Conservation (phyloP, 805 yeast species). For the Wickerhamiella azymoides region DNA sequence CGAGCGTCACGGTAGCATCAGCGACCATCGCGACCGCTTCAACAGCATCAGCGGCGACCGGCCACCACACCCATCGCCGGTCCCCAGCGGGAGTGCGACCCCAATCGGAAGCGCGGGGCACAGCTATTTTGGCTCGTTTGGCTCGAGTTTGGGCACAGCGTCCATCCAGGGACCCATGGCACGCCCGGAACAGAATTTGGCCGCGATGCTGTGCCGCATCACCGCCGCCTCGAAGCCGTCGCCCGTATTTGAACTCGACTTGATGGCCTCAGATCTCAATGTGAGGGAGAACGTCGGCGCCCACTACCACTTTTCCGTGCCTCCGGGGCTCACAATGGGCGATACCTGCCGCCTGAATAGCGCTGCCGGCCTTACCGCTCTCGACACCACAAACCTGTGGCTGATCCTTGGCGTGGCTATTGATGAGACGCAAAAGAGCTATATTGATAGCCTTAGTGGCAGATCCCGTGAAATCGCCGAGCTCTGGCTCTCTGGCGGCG, state of each 20-base stretch:
- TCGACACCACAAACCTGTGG: slow-evolving; percentile 14
- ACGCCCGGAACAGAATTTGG: neutral
- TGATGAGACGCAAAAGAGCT: slow-evolving; percentile 10
- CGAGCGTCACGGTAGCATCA: too few species aligned
- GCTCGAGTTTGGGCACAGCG: neutral
- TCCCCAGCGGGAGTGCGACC: too few species aligned
- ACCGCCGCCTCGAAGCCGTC: neutral
- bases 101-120: too few species aligned
- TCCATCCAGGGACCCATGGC: neutral
- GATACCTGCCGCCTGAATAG: slow-evolving; percentile 50
- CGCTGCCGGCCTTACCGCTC: slow-evolving; percentile 26
- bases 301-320: slow-evolving; percentile 20
- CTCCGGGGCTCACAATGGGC: slow-evolving; percentile 35
- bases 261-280: slow-evolving; percentile 26
- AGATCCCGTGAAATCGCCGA: slow-evolving; percentile 8
- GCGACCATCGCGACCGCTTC: too few species aligned
- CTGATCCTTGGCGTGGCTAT: slow-evolving; percentile 13
- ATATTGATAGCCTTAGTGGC: slow-evolving; percentile 8
- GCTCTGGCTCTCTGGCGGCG: slow-evolving; percentile 13
- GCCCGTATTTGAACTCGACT: slow-evolving; percentile 31
- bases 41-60: too few species aligned
- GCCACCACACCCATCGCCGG: too few species aligned
- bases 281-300: slow-evolving; percentile 15
- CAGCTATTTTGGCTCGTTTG: neutral
- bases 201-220: slow-evolving; percentile 1